Evolutionary conservation across 306 rosid species (phyloP).

Genomic region (Cicer arietinum): DNA sequence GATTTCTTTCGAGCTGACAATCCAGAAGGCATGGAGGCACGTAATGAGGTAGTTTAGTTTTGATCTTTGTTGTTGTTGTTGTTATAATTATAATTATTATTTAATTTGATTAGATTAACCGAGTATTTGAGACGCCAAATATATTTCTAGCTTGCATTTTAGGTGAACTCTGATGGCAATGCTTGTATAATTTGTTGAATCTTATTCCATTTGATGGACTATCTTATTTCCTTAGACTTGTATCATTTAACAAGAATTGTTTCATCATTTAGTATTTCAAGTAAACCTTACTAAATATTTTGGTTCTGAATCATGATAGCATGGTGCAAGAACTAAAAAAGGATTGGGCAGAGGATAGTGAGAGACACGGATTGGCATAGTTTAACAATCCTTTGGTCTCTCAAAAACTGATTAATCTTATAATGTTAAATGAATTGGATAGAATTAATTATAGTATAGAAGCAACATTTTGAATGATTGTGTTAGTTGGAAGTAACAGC

Average conservation of each 20-base stretch:
- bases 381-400: constrained; percentile 15
- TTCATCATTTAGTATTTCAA: constrained; percentile 20
- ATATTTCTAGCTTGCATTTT: background rate
- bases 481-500: constrained; percentile 33
- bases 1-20: constrained; percentile 97
- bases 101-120: constrained; percentile 35
- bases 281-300: constrained; percentile 13
- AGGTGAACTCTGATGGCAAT: constrained; percentile 27
- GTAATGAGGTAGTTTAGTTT: constrained; percentile 84
- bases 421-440: constrained; percentile 33
- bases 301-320: constrained; percentile 27
- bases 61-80: background rate
- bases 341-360: constrained; percentile 3
- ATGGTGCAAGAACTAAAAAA: constrained; percentile 1
- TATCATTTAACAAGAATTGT: constrained; percentile 18
- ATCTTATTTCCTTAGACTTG: constrained; percentile 9
- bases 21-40: constrained; percentile 97
- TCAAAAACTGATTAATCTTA: constrained; percentile 21
- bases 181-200: constrained; percentile 32
- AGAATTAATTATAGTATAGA: constrained; percentile 5
- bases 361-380: constrained; percentile 5
- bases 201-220: constrained; percentile 2
- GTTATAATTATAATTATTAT: background rate
- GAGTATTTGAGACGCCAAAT: background rate
- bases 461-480: constrained; percentile 16